These are phyloP conservation scores for Cladosporium sp. DNA, from an alignment of 2,329 filamentous ascomycete species.

Conservation along the genomic window DNA sequence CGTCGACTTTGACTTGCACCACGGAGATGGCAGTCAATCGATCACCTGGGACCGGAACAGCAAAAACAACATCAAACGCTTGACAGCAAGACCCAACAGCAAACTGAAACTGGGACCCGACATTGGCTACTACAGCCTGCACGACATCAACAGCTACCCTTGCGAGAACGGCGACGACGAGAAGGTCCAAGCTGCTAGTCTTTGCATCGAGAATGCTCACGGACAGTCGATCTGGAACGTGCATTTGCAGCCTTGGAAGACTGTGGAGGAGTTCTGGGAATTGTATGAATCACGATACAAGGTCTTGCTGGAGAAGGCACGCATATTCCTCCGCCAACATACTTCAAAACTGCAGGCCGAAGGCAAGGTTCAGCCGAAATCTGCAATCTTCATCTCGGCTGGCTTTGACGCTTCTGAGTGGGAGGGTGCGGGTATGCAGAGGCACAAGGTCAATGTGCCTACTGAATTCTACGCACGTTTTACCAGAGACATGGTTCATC, in stretches of 20 bases:
- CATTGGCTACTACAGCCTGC: constrained; percentile 94
- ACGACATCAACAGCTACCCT: constrained; percentile 98
- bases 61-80: constrained; percentile 52
- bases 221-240: constrained; percentile 96
- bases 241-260: constrained; percentile 85
- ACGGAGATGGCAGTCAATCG: constrained; percentile 92
- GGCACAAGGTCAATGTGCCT: constrained; percentile 92
- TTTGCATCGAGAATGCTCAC: constrained; percentile 93
- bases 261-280: constrained; percentile 80
- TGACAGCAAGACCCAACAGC: constrained; percentile 31
- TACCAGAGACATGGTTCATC: constrained; percentile 76
- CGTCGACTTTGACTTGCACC: constrained; percentile 87
- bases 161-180: constrained; percentile 92
- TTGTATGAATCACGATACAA: constrained; percentile 80
- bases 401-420: constrained; percentile 97
- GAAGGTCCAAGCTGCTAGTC: constrained; percentile 89
- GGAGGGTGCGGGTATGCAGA: constrained; percentile 90
- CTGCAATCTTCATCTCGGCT: constrained; percentile 90
- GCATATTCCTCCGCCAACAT: constrained; percentile 72
- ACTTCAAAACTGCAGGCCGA: constrained; percentile 63
- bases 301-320: constrained; percentile 76
- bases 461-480: constrained; percentile 95
- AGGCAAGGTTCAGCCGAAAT: constrained; percentile 65
- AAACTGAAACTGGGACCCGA: constrained; percentile 35
- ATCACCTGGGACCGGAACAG: constrained; percentile 91